Evolutionary conservation across 2,329 filamentous ascomycete species (phyloP).

Genomic region (Arthroderma uncinatum): DNA sequence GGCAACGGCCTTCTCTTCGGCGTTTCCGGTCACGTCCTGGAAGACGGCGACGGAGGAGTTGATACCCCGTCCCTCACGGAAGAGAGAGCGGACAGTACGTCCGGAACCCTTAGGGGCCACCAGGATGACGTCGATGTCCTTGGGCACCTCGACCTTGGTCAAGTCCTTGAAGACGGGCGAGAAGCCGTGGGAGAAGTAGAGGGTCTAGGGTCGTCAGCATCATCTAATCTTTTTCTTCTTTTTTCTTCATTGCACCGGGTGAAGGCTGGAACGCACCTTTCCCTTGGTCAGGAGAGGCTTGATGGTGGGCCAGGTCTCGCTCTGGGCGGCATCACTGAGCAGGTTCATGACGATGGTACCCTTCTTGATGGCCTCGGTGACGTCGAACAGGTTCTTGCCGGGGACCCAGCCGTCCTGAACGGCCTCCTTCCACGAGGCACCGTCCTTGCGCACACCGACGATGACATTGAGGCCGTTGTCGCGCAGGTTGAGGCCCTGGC

Average conservation of each 20-base stretch:
- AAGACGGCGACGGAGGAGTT: conserved; percentile 98
- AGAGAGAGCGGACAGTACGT: conserved; percentile 95
- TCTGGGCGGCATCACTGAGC: conserved; percentile 93
- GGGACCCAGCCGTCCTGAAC: conserved; percentile 94
- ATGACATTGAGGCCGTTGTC: conserved; percentile 99
- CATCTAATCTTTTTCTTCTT: no score
- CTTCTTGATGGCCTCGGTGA: conserved; percentile 87
- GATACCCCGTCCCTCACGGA: conserved; percentile 98
- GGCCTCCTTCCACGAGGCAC: conserved; percentile 96
- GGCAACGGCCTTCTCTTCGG: conserved; percentile 93
- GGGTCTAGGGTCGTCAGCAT: conserved; percentile 50
- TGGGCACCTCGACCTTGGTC: conserved; percentile 96
- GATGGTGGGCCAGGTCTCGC: conserved; percentile 95
- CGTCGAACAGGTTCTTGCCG: conserved; percentile 97
- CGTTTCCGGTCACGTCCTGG: conserved; percentile 97
- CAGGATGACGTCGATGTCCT: conserved; percentile 96
- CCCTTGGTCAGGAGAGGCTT: conserved; percentile 98
- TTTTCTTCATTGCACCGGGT: background rate
- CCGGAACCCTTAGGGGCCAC: conserved; percentile 98
- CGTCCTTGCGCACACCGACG: conserved; percentile 95
- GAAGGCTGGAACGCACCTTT: conserved; percentile 53
- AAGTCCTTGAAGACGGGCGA: conserved; percentile 99
- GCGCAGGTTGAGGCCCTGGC: conserved; percentile 97
- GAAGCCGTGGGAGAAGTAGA: conserved; percentile 99
- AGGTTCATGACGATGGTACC: conserved; percentile 99